Evolutionary conservation across 495 filamentous ascomycete genomes (phyloP).

Genomic region (Aspergillus homomorphus): DNA sequence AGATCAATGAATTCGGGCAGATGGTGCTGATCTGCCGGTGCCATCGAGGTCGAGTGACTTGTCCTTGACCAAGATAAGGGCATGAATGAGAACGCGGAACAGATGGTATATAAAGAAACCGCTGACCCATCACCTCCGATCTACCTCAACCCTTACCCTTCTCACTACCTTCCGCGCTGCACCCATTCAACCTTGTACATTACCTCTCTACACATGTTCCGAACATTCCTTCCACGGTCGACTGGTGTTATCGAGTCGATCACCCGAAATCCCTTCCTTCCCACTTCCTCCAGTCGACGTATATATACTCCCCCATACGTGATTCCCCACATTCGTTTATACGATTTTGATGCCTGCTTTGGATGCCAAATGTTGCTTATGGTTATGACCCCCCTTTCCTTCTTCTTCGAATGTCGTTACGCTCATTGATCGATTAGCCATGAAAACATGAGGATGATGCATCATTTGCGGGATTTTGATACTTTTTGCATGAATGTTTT

Average conservation of each 20-base stretch:
- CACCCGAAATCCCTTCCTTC: not conserved
- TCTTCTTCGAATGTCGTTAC: not conserved
- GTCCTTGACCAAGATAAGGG: not conserved
- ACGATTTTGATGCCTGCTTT: not conserved
- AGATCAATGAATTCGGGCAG: conserved; percentile 1
- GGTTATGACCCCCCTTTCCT: not conserved
- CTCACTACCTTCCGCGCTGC: not conserved
- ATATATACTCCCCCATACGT: conserved; percentile 3
- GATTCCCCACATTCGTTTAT: not conserved
- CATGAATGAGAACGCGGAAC: not conserved
- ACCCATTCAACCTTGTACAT: conserved; percentile 1
- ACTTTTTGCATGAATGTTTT: not conserved
- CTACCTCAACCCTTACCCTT: not conserved
- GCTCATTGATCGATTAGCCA: not conserved
- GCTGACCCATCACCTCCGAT: not conserved
- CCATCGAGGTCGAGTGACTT: not conserved
- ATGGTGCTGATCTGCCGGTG: not conserved
- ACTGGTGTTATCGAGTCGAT: not conserved
- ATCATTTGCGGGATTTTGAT: not conserved
- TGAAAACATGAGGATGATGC: not conserved
- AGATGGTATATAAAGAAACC: not conserved
- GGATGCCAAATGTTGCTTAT: not conserved
- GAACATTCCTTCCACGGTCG: not conserved
- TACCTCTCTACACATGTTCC: not conserved
- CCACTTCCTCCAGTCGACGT: not conserved